Evolutionary conservation across 1,139 yeast genomes (phyloP), one percentile per base, ranked within the genome.

Genomic region (Yamadazyma trypodendri): DNA sequence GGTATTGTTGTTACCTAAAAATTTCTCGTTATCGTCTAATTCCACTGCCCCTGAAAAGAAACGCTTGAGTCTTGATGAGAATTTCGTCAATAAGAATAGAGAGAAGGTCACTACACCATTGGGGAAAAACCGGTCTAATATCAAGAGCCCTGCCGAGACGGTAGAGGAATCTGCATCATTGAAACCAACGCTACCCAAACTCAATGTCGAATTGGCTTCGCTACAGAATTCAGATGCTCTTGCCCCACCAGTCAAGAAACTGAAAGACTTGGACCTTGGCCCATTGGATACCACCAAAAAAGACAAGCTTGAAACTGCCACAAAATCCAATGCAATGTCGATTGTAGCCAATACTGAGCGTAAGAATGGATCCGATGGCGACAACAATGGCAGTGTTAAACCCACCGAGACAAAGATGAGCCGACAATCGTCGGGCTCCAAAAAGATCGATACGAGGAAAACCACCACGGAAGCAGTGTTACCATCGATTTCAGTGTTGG

Each of bases 401-500:
- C n/a, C n/a, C n/a, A 28, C 9, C 9, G 22, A 25, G 13, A n/a
- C 20, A 8, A 34, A 38, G 28, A 29, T 41, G 14, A 30, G 29
- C 4, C 34, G 52, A 32, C 47, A 44, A 34, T 27, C 44, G 1
- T 44, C 52, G 7, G 47, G 46, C 3, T 28, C 42, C n/a, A 45
- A 45, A 28, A 49, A 48, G 34, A 36, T 34, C 24, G 40, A 35
- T 15, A 37, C 27, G 4, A 37, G 37, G 21, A 33, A 42, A 24
- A 36, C 51, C 10, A 48, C 55, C 8, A 44, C 48, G 2, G 54
- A 45, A 32, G 42, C 72, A 40, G 81, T 77, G 8, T 54, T 77
- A 21, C 96, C 97, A 0, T 87, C 89, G 42, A 83, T 92, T 36
- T 87, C 89, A 28, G 96, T 92, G 3, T 66, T 92, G 39, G 92